These are phyloP conservation scores for Mesembryanthemum crystallinum DNA, from an alignment of 148 eudicot genomes.

Conservation along the genomic window DNA sequence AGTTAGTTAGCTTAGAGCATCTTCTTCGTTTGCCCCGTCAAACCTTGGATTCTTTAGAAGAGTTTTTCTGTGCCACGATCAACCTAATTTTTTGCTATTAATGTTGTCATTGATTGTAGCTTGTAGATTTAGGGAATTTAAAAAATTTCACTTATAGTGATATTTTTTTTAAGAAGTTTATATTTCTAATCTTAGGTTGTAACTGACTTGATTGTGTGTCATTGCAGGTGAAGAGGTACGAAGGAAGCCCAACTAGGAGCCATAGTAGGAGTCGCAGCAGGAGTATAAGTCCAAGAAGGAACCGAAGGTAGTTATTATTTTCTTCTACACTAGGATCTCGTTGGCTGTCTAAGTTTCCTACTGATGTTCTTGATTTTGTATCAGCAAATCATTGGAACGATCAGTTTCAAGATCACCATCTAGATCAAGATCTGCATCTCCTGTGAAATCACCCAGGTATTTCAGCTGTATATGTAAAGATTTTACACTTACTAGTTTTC, in stretches of 20 bases:
- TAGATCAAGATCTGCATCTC: constrained; percentile 76
- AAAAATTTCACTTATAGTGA: no score
- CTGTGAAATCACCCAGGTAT: constrained; percentile 71
- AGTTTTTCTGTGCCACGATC: not conserved
- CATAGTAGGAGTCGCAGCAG: constrained; percentile 44
- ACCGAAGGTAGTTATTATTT: constrained; percentile 45
- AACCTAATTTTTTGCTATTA: not conserved
- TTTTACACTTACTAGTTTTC: not conserved
- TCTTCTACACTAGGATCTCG: not conserved
- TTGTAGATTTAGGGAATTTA: no score
- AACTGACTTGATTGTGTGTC: not conserved
- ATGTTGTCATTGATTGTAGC: not conserved
- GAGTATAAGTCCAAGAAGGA: constrained; percentile 62
- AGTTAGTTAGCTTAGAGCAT: not conserved
- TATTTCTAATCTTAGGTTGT: not conserved
- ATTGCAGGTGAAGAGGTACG: constrained; percentile 62
- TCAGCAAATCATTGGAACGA: constrained; percentile 64
- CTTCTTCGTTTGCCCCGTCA: not conserved
- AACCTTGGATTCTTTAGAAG: not conserved
- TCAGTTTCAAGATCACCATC: constrained; percentile 69
- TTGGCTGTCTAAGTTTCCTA: not conserved
- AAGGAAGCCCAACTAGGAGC: constrained; percentile 71
- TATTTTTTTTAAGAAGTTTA: no score
- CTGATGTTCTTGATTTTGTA: constrained; percentile 13
- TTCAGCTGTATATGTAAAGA: not conserved